Conservation (phyloP, 257 asterid genomes). For the Orobanche coerulescens region DNA sequence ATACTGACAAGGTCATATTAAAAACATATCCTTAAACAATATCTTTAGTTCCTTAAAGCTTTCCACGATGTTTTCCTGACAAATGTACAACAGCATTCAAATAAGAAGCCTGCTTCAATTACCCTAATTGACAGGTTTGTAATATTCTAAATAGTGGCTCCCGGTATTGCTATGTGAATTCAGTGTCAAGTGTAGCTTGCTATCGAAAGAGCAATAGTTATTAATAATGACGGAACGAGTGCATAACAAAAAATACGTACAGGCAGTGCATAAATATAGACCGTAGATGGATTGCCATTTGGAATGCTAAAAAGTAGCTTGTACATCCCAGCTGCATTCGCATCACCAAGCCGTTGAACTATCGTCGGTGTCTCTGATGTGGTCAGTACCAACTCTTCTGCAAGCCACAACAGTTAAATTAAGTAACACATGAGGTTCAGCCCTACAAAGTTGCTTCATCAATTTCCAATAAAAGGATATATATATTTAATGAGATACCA, state of each 20-base stretch:
- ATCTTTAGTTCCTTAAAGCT: too few species aligned
- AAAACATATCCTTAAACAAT: too few species aligned
- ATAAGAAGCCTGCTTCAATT: too few species aligned
- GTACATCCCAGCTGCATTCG: slow-evolving; percentile 90
- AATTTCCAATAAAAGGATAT: too few species aligned
- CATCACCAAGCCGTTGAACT: slow-evolving; percentile 91
- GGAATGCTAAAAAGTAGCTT: slow-evolving; percentile 58
- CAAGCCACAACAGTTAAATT: slow-evolving; percentile 27
- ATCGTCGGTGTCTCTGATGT: slow-evolving; percentile 33
- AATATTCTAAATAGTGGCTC: too few species aligned
- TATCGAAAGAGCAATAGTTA: too few species aligned
- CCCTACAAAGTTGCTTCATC: slow-evolving; percentile 1
- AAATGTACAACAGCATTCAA: too few species aligned
- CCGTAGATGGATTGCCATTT: slow-evolving; percentile 49
- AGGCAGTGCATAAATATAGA: slow-evolving; percentile 64
- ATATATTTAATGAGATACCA: neutral
- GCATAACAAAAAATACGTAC: slow-evolving; percentile 29
- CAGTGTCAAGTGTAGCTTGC: neutral
- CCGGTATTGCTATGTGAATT: too few species aligned
- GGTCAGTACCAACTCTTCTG: slow-evolving; percentile 50
- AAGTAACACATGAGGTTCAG: slow-evolving; percentile 13
- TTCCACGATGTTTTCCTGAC: too few species aligned
- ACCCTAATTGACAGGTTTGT: too few species aligned
- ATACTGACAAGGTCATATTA: too few species aligned
- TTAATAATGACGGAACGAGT: too few species aligned